These are phyloP conservation scores for Pichia californica DNA, from an alignment of 805 yeast species.

Conservation along the genomic window DNA sequence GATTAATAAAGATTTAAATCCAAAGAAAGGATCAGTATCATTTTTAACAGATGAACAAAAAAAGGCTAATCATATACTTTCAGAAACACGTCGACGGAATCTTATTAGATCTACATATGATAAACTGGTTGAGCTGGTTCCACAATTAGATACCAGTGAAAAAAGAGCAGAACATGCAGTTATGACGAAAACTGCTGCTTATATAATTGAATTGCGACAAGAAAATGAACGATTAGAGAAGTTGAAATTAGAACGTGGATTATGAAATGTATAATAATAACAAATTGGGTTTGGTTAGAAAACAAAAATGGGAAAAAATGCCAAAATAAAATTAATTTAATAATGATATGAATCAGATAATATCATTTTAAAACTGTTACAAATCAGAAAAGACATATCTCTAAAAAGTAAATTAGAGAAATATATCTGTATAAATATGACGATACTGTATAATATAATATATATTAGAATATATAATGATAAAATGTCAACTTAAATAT, in stretches of 20 bases:
- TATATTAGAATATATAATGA: no score
- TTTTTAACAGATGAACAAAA: slow-evolving; percentile 27
- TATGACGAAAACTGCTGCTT: slow-evolving; percentile 49
- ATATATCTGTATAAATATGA: no score
- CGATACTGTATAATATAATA: no score
- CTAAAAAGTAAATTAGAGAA: no score
- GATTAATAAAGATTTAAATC: slow-evolving; percentile 8
- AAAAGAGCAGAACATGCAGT: slow-evolving; percentile 76
- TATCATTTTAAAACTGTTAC: no score
- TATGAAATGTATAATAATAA: background rate
- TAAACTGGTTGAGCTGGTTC: slow-evolving; percentile 66
- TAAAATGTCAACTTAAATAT: no score
- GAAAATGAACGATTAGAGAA: slow-evolving; percentile 34
- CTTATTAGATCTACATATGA: slow-evolving; percentile 82
- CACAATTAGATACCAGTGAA: slow-evolving; percentile 61
- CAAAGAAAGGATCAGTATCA: background rate
- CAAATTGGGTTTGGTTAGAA: no score
- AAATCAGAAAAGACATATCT: no score
- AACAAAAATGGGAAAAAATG: background rate
- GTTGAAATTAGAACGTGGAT: slow-evolving; percentile 13
- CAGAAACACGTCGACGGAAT: slow-evolving; percentile 80
- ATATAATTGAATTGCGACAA: slow-evolving; percentile 42
- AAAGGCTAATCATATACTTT: slow-evolving; percentile 33
- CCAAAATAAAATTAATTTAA: background rate
- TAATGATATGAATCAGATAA: no score